Base-by-base conservation (phyloP, 1,139 yeast species). In the Candida glucosophila region DNA sequence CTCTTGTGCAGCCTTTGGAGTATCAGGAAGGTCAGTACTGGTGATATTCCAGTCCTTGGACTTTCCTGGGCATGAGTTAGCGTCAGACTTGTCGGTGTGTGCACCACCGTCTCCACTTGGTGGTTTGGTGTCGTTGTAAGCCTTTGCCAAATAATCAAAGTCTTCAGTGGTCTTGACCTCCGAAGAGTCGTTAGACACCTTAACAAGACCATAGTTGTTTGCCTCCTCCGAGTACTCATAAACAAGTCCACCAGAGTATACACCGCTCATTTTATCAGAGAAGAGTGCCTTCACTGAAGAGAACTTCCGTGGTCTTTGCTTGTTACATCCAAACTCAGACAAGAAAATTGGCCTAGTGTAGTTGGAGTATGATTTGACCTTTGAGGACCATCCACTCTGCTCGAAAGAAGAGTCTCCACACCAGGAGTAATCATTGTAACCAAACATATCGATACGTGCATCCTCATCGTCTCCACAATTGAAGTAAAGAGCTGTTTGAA, bases 31-130 rank as follows among this genome's bases (percentile, higher is more conserved):
- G 14, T 66, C 53, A 14, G 49, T 57, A 38, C 66, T 66, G 52
- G 60, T 83, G n/a, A n/a, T n/a, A 58, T 58, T 71, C 80, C 78
- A 77, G 25, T 52, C 54, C 54, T 73, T 63, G 14, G 60, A 45
- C 29, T 49, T 55, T 7, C 70, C 48, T 22, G 98, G 97, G 60
- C 97, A 90, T 17, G 58, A 45, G 17, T 85, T 67, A 29, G 60
- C 49, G 19, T 58, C 46, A 38, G 70, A 61, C n/a, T n/a, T n/a
- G 31, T 58, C 47, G 6, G 58, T 45, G 23, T 69, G 66, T 50
- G 71, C 80, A 10, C 80, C 86, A 39, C 83, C 94, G 43, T 69
- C 72, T 28, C 94, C 94, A 7, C 65, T 33, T 28, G 95, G 95
- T 47, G 79, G 58, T 12, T 62, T 27, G 14, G 73, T 72, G 19